A percentile compares a stretch with the other conserved stretches of the same genome.
Conservation (phyloP, 768 basidiomycete species). For the Roridomyces roridus region DNA sequence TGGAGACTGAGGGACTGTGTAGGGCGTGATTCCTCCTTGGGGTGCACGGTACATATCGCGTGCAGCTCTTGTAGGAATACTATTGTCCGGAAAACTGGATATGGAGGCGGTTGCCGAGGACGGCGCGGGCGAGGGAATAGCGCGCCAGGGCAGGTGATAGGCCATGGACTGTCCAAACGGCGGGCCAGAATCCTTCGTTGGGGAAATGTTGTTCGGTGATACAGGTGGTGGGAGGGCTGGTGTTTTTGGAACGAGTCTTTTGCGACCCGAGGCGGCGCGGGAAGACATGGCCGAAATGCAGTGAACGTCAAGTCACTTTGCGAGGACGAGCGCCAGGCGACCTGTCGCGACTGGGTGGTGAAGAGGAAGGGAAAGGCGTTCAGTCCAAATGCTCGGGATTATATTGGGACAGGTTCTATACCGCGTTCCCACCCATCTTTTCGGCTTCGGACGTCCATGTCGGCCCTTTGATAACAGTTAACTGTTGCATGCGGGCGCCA, state of each 20-base stretch:
- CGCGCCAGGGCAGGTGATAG: background rate
- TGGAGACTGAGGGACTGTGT: background rate
- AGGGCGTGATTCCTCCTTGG: background rate
- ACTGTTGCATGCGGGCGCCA: slow-evolving; percentile 4
- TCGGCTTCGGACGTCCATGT: slow-evolving; percentile 4
- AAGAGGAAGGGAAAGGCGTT: background rate
- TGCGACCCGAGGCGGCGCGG: slow-evolving; percentile 23
- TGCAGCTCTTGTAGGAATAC: background rate
- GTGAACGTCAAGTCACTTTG: background rate
- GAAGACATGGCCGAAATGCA: slow-evolving; percentile 19
- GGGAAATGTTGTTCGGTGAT: too few relatives aligned
- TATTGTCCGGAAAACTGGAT: background rate
- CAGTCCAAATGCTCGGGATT: background rate
- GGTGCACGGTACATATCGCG: background rate
- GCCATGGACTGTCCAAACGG: background rate
- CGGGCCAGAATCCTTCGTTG: background rate
- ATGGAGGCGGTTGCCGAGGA: background rate
- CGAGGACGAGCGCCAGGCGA: too few relatives aligned
- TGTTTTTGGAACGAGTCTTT: slow-evolving; percentile 3
- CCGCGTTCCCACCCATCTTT: background rate
- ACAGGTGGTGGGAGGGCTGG: too few relatives aligned
- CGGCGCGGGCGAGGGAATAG: background rate
- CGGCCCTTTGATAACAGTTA: slow-evolving; percentile 6
- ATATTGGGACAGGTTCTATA: slow-evolving; percentile 1
- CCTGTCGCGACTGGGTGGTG: background rate